A percentile compares a stretch with the other conserved stretches of the same genome.
Evolutionary conservation across 441 rosid genomes (phyloP).

Genomic region (Omphalea diandra): DNA sequence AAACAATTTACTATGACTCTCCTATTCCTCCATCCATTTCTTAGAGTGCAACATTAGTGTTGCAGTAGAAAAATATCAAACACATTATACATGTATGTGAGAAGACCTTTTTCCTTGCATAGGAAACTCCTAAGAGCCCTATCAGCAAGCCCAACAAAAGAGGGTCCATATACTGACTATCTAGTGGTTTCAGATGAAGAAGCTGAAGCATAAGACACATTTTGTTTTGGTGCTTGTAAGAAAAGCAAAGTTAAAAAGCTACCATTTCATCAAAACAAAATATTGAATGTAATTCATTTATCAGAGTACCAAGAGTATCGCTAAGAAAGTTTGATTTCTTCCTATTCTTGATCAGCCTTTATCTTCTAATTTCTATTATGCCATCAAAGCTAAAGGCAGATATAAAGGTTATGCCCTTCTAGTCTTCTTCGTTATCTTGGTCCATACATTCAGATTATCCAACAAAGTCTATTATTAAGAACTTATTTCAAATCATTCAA

Average conservation of each 20-base stretch:
- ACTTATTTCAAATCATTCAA: too few species aligned
- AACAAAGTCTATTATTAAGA: too few species aligned
- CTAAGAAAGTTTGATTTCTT: constrained; percentile 54
- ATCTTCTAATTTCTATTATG: constrained; percentile 71
- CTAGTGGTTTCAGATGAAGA: constrained; percentile 56
- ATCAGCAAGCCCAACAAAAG: constrained; percentile 38
- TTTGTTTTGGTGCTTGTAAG: constrained; percentile 48
- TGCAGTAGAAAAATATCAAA: too few species aligned
- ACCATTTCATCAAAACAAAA: constrained; percentile 65
- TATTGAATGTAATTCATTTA: constrained; percentile 43
- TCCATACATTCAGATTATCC: too few species aligned
- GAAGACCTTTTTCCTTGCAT: constrained; percentile 58
- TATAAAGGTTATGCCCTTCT: constrained; percentile 51
- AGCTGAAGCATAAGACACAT: constrained; percentile 35
- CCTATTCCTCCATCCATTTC: too few species aligned
- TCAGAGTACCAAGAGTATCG: constrained; percentile 33
- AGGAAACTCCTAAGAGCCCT: constrained; percentile 39
- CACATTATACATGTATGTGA: too few species aligned
- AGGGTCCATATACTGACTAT: constrained; percentile 59
- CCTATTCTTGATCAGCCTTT: constrained; percentile 76
- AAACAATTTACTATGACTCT: too few species aligned
- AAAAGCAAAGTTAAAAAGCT: constrained; percentile 29
- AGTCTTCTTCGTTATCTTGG: neutral
- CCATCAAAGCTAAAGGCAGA: constrained; percentile 54
- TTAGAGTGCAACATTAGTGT: too few species aligned